These are phyloP conservation scores for Nicotiana attenuata DNA, from an alignment of 257 asterid genomes.

Conservation along the genomic window DNA sequence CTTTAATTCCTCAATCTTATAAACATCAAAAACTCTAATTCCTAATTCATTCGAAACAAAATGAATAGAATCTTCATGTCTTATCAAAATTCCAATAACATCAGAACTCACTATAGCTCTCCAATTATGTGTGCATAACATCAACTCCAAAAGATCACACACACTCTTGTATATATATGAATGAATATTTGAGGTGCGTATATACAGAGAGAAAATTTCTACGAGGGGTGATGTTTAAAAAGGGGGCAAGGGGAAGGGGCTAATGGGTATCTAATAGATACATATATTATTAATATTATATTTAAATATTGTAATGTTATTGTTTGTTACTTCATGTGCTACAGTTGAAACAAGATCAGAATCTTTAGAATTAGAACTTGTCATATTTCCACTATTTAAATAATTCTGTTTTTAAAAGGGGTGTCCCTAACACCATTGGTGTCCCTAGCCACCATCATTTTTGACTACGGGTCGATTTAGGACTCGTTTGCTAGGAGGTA, in stretches of 20 bases:
- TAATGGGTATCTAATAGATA: constrained; percentile 13
- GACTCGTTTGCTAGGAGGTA: no score
- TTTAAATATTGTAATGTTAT: constrained; percentile 11
- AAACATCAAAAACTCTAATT: background rate
- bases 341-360: constrained; percentile 29
- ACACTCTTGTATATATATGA: background rate
- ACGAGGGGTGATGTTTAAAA: background rate
- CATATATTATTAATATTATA: constrained; percentile 13
- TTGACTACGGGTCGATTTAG: background rate
- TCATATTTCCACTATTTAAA: constrained; percentile 43
- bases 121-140: background rate
- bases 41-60: background rate
- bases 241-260: constrained; percentile 3
- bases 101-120: background rate
- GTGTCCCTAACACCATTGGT: background rate
- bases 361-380: constrained; percentile 18
- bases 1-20: background rate
- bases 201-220: background rate
- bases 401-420: background rate
- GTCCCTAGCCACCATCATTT: constrained; percentile 2
- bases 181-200: background rate
- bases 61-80: constrained; percentile 2
- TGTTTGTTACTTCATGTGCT: constrained; percentile 36
- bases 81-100: background rate
- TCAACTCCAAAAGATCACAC: no score